phyloP scores from a whole-genome alignment of 2,329 filamentous ascomycete species.

The Ophiostoma sp. region DNA sequence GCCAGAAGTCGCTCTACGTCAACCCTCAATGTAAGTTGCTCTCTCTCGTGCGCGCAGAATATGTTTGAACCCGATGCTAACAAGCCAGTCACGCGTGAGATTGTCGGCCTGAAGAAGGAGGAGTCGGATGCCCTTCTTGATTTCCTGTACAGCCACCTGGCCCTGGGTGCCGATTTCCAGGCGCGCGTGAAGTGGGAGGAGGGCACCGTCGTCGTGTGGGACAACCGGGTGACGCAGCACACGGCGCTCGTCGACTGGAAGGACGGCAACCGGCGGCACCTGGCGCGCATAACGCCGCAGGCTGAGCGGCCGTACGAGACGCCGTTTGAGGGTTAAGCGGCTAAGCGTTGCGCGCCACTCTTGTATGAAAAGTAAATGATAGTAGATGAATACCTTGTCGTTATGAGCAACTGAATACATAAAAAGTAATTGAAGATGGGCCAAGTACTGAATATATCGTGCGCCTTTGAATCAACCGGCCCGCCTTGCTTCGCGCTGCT shows the following conservation, averaged over 20 bases:
- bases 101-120: slow-evolving; percentile 79
- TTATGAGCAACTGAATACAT: not conserved
- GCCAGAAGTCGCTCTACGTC: slow-evolving; percentile 76
- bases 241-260: slow-evolving; percentile 79
- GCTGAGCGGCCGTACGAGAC: slow-evolving; percentile 74
- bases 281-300: slow-evolving; percentile 77
- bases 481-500: not conserved
- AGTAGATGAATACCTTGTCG: not conserved
- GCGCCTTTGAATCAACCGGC: not conserved
- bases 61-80: not conserved
- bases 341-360: not conserved
- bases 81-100: slow-evolving; percentile 63
- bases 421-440: too few relatives aligned
- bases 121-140: slow-evolving; percentile 73
- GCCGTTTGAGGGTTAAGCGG: slow-evolving; percentile 39
- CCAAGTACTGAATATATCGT: not conserved
- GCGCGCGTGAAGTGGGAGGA: slow-evolving; percentile 70
- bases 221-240: slow-evolving; percentile 75
- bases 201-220: slow-evolving; percentile 80
- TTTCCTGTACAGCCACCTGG: slow-evolving; percentile 72
- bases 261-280: slow-evolving; percentile 68
- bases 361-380: not conserved
- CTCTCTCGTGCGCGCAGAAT: not conserved
- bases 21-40: slow-evolving; percentile 68
- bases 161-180: slow-evolving; percentile 66